Base-by-base conservation (phyloP, 768 basidiomycete species). In the Tubosaeta sp. region DNA sequence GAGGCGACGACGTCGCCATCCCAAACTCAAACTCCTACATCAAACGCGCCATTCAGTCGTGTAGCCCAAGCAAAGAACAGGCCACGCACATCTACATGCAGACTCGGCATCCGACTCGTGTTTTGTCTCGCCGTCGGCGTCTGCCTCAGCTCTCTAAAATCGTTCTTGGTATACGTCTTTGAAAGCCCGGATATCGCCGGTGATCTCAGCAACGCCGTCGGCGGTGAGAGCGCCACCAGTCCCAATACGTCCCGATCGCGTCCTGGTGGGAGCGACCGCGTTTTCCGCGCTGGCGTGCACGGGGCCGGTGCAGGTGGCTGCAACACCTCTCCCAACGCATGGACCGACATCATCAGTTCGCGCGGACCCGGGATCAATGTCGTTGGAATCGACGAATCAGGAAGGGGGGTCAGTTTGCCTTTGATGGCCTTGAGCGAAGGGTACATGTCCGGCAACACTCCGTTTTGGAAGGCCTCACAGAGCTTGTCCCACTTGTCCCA, bases 71-170 rank as follows among this genome's bases (percentile, higher is more conserved):
- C 21, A 58, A 56, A 68, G 11, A 21, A 10, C 36, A 60, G n/a
- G n/a, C n/a, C 46, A 76, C 82, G 66, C 69, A 84, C 82, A 63
- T 84, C 82, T 48, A 84, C 90, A 69, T 93, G 90, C 74, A 83
- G 84, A 68, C 90, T 92, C 10, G 90, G 90, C 40, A 92, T 73
- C 60, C 90, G 76, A 69, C 90, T 92, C 49, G 89, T 92, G 61
- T 92, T 93, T 65, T 89, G 79, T 59, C 87, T 79, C 56, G 84
- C 79, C 10, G 81, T 78, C 29, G 87, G 78, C 36, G 73, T 70
- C 65, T 84, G 83, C 44, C 90, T 73, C 56, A 90, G 71, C 62
- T 87, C 80, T 47, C 90, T 76, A 59, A 93, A 93, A 65, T 92
- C 90, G 58, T 93, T 90, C 63, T 80, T 86, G 19, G 64, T 66